These are phyloP conservation scores for Jackrogersella minutella DNA, from an alignment of 495 filamentous ascomycete genomes.

Conservation along the genomic window DNA sequence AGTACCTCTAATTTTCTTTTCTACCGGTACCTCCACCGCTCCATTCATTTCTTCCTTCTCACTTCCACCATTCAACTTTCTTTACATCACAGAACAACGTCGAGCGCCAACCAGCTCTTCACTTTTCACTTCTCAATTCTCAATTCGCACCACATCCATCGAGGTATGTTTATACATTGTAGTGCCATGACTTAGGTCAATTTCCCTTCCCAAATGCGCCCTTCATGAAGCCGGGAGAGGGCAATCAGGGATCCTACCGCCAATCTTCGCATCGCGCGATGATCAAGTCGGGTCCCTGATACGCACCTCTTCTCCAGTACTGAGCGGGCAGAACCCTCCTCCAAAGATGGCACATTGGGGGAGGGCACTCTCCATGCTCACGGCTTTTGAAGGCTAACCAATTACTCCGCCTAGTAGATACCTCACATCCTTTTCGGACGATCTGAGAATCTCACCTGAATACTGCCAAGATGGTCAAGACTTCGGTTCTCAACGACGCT, in stretches of 20 bases:
- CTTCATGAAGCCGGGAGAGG: conserved; percentile 59
- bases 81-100: conserved; percentile 18
- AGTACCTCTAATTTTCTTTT: not conserved
- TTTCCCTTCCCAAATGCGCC: conserved; percentile 47
- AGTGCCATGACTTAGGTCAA: conserved; percentile 45
- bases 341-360: conserved; percentile 51
- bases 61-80: conserved; percentile 13
- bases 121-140: no score
- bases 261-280: conserved; percentile 29
- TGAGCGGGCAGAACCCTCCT: conserved; percentile 94
- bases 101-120: conserved; percentile 29
- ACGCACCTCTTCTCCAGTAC: conserved; percentile 76
- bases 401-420: conserved; percentile 65
- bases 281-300: conserved; percentile 55
- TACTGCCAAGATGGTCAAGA: conserved; percentile 93
- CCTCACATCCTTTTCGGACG: conserved; percentile 69
- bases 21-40: no score
- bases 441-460: conserved; percentile 77
- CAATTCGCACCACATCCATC: conserved; percentile 39
- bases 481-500: conserved; percentile 98
- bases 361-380: conserved; percentile 95
- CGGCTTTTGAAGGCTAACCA: conserved; percentile 83
- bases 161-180: conserved; percentile 51
- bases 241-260: conserved; percentile 52
- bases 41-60: conserved; percentile 13